These are phyloP conservation scores for Neophaeococcomyces mojaviensis DNA, from an alignment of 2,329 filamentous ascomycete species.

Conservation along the genomic window DNA sequence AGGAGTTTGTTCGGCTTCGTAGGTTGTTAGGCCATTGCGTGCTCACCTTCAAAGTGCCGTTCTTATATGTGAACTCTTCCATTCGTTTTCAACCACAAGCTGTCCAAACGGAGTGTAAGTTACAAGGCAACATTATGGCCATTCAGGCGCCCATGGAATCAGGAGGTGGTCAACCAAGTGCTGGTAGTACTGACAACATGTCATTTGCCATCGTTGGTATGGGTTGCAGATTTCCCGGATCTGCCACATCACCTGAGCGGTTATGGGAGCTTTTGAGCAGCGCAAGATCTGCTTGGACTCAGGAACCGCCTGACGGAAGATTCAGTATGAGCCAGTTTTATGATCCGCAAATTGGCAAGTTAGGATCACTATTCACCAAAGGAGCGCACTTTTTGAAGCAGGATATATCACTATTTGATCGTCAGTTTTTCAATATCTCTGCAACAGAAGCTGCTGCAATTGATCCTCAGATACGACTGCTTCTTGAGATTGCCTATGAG, in stretches of 20 bases:
- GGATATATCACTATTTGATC: background rate
- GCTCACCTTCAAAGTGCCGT: too few species aligned
- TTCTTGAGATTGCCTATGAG: constrained; percentile 1
- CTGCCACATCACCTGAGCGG: constrained; percentile 12
- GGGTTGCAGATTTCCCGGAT: constrained; percentile 13
- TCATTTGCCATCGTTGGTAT: constrained; percentile 12
- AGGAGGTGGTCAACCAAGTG: too few species aligned
- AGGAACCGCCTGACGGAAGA: constrained; percentile 9
- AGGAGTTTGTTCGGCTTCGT: too few species aligned
- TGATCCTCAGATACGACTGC: constrained; percentile 6
- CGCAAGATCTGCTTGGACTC: constrained; percentile 4
- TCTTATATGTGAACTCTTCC: too few species aligned
- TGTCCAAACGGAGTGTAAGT: too few species aligned
- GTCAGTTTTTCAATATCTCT: background rate
- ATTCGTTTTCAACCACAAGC: too few species aligned
- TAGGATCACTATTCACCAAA: constrained; percentile 3
- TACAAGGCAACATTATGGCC: too few species aligned
- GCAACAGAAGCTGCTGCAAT: background rate
- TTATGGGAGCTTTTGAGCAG: constrained; percentile 10
- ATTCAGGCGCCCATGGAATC: too few species aligned
- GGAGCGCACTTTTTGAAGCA: background rate
- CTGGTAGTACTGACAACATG: too few species aligned
- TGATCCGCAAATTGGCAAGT: background rate
- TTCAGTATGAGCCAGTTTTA: background rate
- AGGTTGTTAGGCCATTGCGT: too few species aligned